phyloP scores from a whole-genome alignment of 139 green algal genomes.

The Micractinium conductrix region DNA sequence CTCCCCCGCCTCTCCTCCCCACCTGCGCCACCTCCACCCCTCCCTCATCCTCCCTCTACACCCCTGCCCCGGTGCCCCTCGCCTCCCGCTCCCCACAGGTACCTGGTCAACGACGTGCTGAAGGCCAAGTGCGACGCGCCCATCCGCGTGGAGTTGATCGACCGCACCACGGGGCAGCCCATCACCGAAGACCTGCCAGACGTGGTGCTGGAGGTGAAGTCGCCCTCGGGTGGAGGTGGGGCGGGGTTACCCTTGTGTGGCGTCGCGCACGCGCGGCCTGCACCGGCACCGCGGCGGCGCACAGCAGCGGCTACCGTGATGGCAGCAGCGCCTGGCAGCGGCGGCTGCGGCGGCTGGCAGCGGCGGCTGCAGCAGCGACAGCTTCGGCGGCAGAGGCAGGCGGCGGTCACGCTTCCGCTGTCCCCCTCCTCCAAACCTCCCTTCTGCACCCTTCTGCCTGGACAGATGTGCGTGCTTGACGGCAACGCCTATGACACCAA shows the following conservation, averaged over 20 bases:
- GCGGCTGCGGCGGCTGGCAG: no score
- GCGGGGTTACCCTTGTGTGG: no score
- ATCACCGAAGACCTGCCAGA: conserved; percentile 74
- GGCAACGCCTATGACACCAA: conserved; percentile 82
- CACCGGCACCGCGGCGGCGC: no score
- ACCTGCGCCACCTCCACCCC: not conserved
- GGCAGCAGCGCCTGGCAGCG: no score
- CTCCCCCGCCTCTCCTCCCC: not conserved
- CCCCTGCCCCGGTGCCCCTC: not conserved
- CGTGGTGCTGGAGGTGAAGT: conserved; percentile 70
- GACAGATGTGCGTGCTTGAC: conserved; percentile 83
- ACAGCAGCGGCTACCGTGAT: no score
- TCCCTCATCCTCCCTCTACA: not conserved
- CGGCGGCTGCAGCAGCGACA: no score
- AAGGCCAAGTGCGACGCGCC: conserved; percentile 76
- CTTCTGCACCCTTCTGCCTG: no score
- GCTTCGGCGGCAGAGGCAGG: no score
- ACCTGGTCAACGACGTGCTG: conserved; percentile 88
- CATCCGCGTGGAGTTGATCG: conserved; percentile 89
- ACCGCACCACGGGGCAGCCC: conserved; percentile 70
- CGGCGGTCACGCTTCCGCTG: no score
- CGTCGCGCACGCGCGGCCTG: no score
- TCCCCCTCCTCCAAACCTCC: no score
- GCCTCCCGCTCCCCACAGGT: conserved; percentile 50
- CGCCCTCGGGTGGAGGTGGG: not conserved